Evolutionary conservation across 129 eudicot species (phyloP), one percentile per base, ranked within the genome.

Genomic region (Helianthus tuberosus): DNA sequence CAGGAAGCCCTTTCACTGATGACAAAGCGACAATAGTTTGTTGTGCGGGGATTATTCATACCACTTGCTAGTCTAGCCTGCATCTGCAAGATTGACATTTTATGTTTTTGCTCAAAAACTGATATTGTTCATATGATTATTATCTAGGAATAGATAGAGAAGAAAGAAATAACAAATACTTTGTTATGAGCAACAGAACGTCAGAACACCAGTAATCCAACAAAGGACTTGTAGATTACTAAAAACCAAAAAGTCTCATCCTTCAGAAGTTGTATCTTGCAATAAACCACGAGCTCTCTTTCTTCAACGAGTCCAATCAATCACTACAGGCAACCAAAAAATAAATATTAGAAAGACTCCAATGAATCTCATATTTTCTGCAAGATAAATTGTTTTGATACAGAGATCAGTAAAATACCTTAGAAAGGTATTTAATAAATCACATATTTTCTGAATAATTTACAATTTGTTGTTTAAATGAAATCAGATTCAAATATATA

Each of bases 111-210:
- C 20, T 23, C 17, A 8, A 10, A 15, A 7, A 47, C 2, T 39
- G n/a, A 23, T 8, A 25, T 13, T 60, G 1, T 27, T 60, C 10
- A 60, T 29, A 12, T 60, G 66, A 60, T 12, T 29, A 60, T n/a
- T n/a, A n/a, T n/a, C 35, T 43, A 15, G 11, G 16, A 53, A 66
- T 25, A 7, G 8, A 32, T 25, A 47, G 9, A 57, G 29, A 38
- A 17, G 1, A 49, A 12, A 1, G 36, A 11, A 15, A 39, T 3
- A 39, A 39, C 16, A 35, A 16, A 15, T 81, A 90, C 98, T 91
- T 94, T 94, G 81, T 94, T 94, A 74, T 94, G 97, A 73, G 98
- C 97, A 41, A 94, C 98, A 36, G 97, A 94, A 77, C 98, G 88
- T 66, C 29, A 44, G 10, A 44, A 44, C 49, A 44, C 12, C 53